A percentile compares a stretch with the other conserved stretches of the same genome.
Conservation (phyloP, 495 filamentous ascomycete species). For the Gamarada debralockiae region DNA sequence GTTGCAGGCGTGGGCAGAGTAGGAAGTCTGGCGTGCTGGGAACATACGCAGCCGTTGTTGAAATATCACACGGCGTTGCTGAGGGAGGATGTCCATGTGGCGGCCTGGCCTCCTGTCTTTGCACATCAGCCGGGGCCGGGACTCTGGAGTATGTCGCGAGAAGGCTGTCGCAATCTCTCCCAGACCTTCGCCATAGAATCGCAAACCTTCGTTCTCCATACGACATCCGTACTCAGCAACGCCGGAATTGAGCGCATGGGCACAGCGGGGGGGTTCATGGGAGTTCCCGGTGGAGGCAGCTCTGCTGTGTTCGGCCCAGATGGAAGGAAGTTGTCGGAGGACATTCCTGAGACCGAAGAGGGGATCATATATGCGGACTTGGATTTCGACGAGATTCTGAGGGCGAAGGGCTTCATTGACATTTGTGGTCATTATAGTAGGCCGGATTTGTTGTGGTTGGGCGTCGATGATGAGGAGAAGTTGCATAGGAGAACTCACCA, state of each 20-base stretch:
- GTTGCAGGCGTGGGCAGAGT: slow-evolving; percentile 25
- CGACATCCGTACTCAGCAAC: slow-evolving; percentile 8
- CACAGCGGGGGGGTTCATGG: slow-evolving; percentile 25
- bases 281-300: slow-evolving; percentile 39
- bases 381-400: slow-evolving; percentile 35
- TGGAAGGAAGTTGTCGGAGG: slow-evolving; percentile 39
- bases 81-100: slow-evolving; percentile 51
- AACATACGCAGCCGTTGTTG: slow-evolving; percentile 55
- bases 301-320: slow-evolving; percentile 51
- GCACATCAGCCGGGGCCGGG: slow-evolving; percentile 18
- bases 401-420: slow-evolving; percentile 38
- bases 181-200: slow-evolving; percentile 48
- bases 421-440: slow-evolving; percentile 46
- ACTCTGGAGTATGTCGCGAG: slow-evolving; percentile 32
- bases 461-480: too few species aligned
- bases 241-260: slow-evolving; percentile 37
- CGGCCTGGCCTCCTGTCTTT: slow-evolving; percentile 49
- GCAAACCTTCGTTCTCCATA: slow-evolving; percentile 41
- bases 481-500: too few species aligned
- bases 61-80: slow-evolving; percentile 52
- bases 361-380: slow-evolving; percentile 47
- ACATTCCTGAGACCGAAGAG: slow-evolving; percentile 22
- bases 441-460: slow-evolving; percentile 51
- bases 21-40: slow-evolving; percentile 46
- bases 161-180: slow-evolving; percentile 26